Conservation (phyloP, 164 flowering plant genomes). For the Tetracentron sinense region DNA sequence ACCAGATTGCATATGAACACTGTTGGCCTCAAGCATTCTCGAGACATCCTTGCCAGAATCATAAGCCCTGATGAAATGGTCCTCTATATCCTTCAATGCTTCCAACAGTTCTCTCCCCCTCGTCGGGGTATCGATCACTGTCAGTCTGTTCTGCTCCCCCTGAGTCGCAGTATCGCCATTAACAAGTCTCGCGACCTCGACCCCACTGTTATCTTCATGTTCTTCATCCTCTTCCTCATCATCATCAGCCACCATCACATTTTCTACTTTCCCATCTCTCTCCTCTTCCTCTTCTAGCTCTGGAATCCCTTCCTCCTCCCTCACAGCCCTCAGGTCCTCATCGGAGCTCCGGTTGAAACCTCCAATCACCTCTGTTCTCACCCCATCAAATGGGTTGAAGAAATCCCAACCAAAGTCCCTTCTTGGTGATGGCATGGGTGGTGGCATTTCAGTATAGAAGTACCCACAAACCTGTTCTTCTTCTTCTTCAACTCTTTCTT, state of each 20-base stretch:
- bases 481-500: slow-evolving; percentile 15
- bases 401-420: slow-evolving; percentile 75
- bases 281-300: slow-evolving; percentile 56
- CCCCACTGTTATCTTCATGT: slow-evolving; percentile 17
- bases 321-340: slow-evolving; percentile 71
- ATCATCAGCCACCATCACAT: slow-evolving; percentile 23
- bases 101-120: slow-evolving; percentile 81
- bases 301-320: slow-evolving; percentile 84
- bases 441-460: slow-evolving; percentile 53
- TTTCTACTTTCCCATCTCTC: slow-evolving; percentile 21
- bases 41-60: slow-evolving; percentile 85
- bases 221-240: slow-evolving; percentile 21
- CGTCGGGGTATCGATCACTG: slow-evolving; percentile 55
- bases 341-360: slow-evolving; percentile 50
- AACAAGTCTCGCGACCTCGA: too few relatives aligned
- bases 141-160: slow-evolving; percentile 47
- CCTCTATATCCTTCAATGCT: slow-evolving; percentile 77
- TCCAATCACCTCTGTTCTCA: slow-evolving; percentile 49
- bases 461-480: slow-evolving; percentile 30
- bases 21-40: slow-evolving; percentile 80
- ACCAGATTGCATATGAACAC: slow-evolving; percentile 60
- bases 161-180: too few relatives aligned
- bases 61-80: slow-evolving; percentile 72
- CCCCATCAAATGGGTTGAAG: slow-evolving; percentile 59
- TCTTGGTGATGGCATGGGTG: too few relatives aligned